Evolutionary conservation across 768 basidiomycete genomes (phyloP).

Genomic region (Suillus clintonianus): DNA sequence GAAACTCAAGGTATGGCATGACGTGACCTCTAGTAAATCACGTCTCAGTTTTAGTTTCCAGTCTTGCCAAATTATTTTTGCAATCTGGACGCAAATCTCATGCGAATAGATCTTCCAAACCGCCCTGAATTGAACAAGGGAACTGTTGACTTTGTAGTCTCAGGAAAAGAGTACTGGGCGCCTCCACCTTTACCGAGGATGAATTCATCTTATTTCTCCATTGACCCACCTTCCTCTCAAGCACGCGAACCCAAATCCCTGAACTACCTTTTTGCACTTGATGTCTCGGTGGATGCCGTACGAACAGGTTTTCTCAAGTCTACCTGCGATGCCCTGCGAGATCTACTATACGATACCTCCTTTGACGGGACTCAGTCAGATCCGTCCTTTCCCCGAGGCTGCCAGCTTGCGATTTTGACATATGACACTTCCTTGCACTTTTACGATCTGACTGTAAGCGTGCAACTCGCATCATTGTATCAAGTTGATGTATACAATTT

Average conservation of each 20-base stretch:
- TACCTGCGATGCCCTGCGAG: slow-evolving; percentile 63
- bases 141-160: slow-evolving; percentile 87
- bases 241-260: slow-evolving; percentile 62
- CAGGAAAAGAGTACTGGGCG: slow-evolving; percentile 81
- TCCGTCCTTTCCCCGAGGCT: slow-evolving; percentile 53
- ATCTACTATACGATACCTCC: slow-evolving; percentile 55
- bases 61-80: slow-evolving; percentile 84
- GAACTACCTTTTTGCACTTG: slow-evolving; percentile 83
- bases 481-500: slow-evolving; percentile 20
- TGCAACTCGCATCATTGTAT: slow-evolving; percentile 9
- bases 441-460: slow-evolving; percentile 81
- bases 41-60: slow-evolving; percentile 27
- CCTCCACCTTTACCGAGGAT: slow-evolving; percentile 59
- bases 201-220: slow-evolving; percentile 52
- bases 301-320: slow-evolving; percentile 68
- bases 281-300: slow-evolving; percentile 72
- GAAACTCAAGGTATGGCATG: slow-evolving; percentile 71
- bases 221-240: slow-evolving; percentile 47
- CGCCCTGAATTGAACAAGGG: slow-evolving; percentile 89
- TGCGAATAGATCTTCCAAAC: slow-evolving; percentile 77
- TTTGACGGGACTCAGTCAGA: slow-evolving; percentile 43
- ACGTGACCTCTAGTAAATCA: slow-evolving; percentile 1
- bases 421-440: slow-evolving; percentile 84
- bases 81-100: slow-evolving; percentile 74
- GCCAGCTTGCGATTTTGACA: slow-evolving; percentile 76